Base-by-base conservation (phyloP, 2,329 filamentous ascomycete genomes). In the Diaporthe amygdali region DNA sequence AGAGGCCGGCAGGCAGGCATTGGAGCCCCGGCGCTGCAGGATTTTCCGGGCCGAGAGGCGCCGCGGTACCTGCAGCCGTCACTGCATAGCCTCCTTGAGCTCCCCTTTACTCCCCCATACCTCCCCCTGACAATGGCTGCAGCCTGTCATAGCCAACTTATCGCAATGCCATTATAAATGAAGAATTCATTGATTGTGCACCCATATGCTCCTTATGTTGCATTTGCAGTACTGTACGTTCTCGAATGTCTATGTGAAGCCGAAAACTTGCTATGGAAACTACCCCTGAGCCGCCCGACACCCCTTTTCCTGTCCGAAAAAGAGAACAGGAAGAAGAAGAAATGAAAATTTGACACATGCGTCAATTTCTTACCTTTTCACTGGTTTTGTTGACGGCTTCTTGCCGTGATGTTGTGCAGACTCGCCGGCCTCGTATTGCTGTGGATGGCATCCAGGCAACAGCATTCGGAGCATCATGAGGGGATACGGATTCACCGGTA, bases 21-120 rank as follows among this genome's bases (percentile, higher is more conserved):
- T 14, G 41, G 10, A 20, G 8, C 12, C 27, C 14, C 59, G 59
- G 59, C 59, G 59, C 27, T 34, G 30, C 41, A 63, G 59, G 59
- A 63, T 63, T 63, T 63, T 63, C 59, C 59, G 59, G 41, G 27
- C 59, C 59, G 59, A 47, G 59, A 3, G 39, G 27, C 17, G 27
- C 41, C 10, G 46, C n/a, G n/a, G n/a, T n/a, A n/a, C n/a, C 22
- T 39, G 39, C 25, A 34, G 37, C 25, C n/a, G 55, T 30, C 25
- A 25, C 15, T 41, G 54, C 22, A 27, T 10, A 2, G 54, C 22
- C n/a, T 7, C 6, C 17, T 14, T 14, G 37, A 10, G 22, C 34
- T 37, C 14, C 34, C 34, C 8, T 22, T 39, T 25, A 55, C 12
- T 27, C 9, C 14, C 22, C 37, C 12, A 12, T 17, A n/a, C 27